Conservation (phyloP, 2,329 filamentous ascomycete genomes). For the Aspergillus brasiliensis region DNA sequence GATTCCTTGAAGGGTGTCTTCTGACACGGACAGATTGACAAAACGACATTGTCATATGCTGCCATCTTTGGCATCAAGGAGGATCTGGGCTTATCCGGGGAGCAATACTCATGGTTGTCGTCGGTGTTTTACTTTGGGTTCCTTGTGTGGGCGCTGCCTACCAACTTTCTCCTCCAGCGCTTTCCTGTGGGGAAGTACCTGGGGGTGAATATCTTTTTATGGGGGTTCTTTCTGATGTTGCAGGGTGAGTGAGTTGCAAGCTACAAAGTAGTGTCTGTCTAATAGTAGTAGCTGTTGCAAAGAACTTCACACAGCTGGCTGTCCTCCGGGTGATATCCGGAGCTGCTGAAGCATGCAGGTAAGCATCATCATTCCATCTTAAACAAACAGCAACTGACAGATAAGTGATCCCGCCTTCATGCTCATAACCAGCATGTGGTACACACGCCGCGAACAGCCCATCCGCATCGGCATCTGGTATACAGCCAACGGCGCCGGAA, state of each 20-base stretch:
- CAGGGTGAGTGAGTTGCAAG: background rate
- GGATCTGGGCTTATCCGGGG: constrained; percentile 38
- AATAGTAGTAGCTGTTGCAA: constrained; percentile 43
- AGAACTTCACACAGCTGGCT: constrained; percentile 54
- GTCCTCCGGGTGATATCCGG: constrained; percentile 57
- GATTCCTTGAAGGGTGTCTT: background rate
- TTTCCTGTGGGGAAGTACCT: constrained; percentile 20
- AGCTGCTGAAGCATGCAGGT: constrained; percentile 49
- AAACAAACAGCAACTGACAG: background rate
- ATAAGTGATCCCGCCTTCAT: constrained; percentile 54
- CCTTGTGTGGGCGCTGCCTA: constrained; percentile 30
- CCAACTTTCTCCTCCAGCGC: constrained; percentile 29
- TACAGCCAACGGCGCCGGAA: constrained; percentile 61
- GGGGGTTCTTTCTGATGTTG: constrained; percentile 16
- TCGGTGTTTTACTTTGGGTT: constrained; percentile 49
- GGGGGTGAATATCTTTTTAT: constrained; percentile 15
- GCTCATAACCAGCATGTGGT: constrained; percentile 58
- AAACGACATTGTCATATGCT: constrained; percentile 45
- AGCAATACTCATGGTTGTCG: constrained; percentile 45
- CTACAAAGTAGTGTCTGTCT: background rate
- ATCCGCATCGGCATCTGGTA: constrained; percentile 59
- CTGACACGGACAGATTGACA: background rate
- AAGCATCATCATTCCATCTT: no score
- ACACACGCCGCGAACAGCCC: constrained; percentile 51
- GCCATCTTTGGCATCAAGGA: constrained; percentile 57